Evolutionary conservation across 306 rosid genomes (phyloP).

Genomic region (Acacia melanoxylon): DNA sequence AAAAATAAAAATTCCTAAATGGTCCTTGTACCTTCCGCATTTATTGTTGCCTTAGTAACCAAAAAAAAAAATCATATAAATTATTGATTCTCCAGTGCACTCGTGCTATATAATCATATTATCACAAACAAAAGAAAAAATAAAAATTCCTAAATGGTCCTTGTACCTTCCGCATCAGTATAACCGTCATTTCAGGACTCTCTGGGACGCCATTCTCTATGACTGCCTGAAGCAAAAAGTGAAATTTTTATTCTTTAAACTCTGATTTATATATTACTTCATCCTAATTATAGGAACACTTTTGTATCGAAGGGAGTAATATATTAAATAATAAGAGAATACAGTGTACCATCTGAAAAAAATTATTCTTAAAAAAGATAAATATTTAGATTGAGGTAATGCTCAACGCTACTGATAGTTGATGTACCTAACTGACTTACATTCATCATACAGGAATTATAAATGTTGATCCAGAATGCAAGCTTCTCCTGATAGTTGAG

Average conservation of each 20-base stretch:
- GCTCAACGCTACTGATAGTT: not conserved
- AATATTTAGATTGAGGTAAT: not conserved
- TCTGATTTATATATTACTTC: not conserved
- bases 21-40: too few species aligned
- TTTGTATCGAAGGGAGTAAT: too few species aligned
- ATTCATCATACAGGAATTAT: conserved; percentile 87
- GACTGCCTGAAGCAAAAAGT: conserved; percentile 53
- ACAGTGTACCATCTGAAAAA: not conserved
- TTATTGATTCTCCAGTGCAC: conserved; percentile 11
- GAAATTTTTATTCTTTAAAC: conserved; percentile 3
- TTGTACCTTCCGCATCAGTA: conserved; percentile 66
- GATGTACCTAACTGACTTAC: conserved; percentile 36
- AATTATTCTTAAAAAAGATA: not conserved
- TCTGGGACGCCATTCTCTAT: conserved; percentile 70
- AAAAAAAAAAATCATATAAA: conserved; percentile 26
- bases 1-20: not conserved
- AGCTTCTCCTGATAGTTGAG: conserved; percentile 86
- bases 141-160: not conserved
- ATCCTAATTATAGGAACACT: too few species aligned
- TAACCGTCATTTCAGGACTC: conserved; percentile 67
- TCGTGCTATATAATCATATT: not conserved
- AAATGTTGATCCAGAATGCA: conserved; percentile 86
- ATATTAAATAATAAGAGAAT: not conserved
- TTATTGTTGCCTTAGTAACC: conserved; percentile 62
- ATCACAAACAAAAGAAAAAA: not conserved